phyloP scores from a whole-genome alignment of 768 basidiomycete genomes.

The Leccinum rimulosum region DNA sequence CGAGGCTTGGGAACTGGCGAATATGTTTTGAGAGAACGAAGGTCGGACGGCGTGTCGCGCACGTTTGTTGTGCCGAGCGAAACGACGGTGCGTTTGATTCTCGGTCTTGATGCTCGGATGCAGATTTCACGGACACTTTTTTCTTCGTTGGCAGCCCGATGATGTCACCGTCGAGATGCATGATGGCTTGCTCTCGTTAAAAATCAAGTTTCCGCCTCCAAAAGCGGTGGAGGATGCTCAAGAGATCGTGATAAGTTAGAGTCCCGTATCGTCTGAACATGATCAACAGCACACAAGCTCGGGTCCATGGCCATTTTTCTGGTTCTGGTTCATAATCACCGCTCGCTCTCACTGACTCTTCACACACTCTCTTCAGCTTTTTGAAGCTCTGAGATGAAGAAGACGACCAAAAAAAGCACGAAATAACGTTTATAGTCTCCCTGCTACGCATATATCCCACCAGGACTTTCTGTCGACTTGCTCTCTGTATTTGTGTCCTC shows the following conservation, averaged over 20 bases:
- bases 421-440: background rate
- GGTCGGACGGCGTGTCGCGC: constrained; percentile 48
- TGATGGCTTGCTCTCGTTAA: constrained; percentile 60
- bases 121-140: constrained; percentile 4
- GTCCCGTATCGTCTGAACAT: too few relatives aligned
- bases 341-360: background rate
- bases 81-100: constrained; percentile 48
- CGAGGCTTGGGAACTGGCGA: constrained; percentile 41
- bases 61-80: constrained; percentile 53
- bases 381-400: background rate
- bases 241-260: constrained; percentile 42
- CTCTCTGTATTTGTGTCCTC: constrained; percentile 1
- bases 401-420: background rate
- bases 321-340: too few relatives aligned
- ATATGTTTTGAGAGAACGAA: constrained; percentile 53
- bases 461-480: background rate
- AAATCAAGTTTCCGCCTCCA: constrained; percentile 49
- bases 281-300: too few relatives aligned
- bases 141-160: constrained; percentile 38
- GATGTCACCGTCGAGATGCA: constrained; percentile 55
- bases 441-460: background rate
- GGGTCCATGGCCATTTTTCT: too few relatives aligned
- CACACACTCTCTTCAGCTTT: constrained; percentile 4
- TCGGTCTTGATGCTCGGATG: background rate
- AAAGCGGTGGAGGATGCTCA: constrained; percentile 40